phyloP scores from a whole-genome alignment of 805 yeast species.

The Candida michaelii region DNA sequence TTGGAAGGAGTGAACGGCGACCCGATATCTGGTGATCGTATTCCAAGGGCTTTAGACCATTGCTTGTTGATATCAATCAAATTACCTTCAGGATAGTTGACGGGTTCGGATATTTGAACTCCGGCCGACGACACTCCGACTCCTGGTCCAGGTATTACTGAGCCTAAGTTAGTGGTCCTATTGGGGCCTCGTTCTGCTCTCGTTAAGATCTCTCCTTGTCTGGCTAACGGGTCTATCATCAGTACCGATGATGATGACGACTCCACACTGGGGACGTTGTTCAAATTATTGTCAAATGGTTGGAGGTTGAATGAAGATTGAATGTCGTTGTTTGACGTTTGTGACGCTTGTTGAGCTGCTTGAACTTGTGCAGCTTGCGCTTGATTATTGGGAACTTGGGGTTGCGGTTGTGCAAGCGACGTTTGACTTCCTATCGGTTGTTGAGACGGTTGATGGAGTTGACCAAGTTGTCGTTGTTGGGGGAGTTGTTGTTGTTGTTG shows the following conservation, averaged over 20 bases:
- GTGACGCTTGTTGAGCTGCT: slow-evolving; percentile 1
- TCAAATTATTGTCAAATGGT: neutral
- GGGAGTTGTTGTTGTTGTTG: slow-evolving; percentile 2
- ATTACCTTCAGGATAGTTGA: slow-evolving; percentile 3
- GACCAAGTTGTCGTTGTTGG: neutral
- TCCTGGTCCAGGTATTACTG: slow-evolving; percentile 3
- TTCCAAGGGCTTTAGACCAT: slow-evolving; percentile 18
- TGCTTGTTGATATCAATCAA: slow-evolving; percentile 14
- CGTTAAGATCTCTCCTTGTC: neutral
- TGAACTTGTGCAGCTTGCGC: slow-evolving; percentile 7
- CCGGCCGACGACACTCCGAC: neutral
- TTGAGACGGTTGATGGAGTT: neutral
- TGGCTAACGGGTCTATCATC: slow-evolving; percentile 12
- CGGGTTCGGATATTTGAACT: neutral
- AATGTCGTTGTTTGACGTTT: neutral
- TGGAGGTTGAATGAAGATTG: slow-evolving; percentile 1
- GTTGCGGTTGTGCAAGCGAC: slow-evolving; percentile 1
- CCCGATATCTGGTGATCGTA: slow-evolving; percentile 14
- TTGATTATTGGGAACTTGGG: too few relatives aligned
- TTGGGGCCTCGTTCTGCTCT: neutral
- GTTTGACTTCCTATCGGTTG: too few relatives aligned
- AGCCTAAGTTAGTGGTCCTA: neutral
- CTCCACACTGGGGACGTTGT: slow-evolving; percentile 10
- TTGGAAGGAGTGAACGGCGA: slow-evolving; percentile 15
- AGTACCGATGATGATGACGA: slow-evolving; percentile 11